These are phyloP conservation scores for Berberis thunbergii DNA, from an alignment of 164 flowering plant genomes.

Conservation along the genomic window DNA sequence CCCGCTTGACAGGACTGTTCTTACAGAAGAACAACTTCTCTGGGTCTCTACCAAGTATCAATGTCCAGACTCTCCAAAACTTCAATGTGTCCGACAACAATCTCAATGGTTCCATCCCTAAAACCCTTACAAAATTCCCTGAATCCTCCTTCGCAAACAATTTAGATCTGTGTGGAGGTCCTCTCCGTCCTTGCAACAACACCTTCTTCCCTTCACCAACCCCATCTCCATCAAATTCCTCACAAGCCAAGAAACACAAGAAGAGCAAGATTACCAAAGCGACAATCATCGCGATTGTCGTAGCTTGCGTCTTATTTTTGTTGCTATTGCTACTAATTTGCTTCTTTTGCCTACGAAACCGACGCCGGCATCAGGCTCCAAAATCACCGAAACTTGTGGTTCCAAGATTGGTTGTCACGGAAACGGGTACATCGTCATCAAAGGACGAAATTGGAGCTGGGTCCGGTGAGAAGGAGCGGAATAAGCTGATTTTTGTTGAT, in stretches of 20 bases:
- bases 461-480: slow-evolving; percentile 55
- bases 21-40: slow-evolving; percentile 60
- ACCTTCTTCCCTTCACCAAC: slow-evolving; percentile 56
- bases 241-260: slow-evolving; percentile 16
- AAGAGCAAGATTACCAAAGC: slow-evolving; percentile 41
- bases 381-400: slow-evolving; percentile 19
- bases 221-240: slow-evolving; percentile 36
- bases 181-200: slow-evolving; percentile 44
- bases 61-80: slow-evolving; percentile 6
- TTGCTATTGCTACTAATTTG: slow-evolving; percentile 36
- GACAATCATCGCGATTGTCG: slow-evolving; percentile 57
- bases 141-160: slow-evolving; percentile 58
- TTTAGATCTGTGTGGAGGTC: slow-evolving; percentile 61
- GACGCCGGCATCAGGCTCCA: slow-evolving; percentile 22
- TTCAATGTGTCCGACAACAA: slow-evolving; percentile 62
- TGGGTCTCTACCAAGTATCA: slow-evolving; percentile 58
- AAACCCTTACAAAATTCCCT: slow-evolving; percentile 31
- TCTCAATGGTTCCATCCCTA: slow-evolving; percentile 73
- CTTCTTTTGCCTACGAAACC: slow-evolving; percentile 24
- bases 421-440: slow-evolving; percentile 66
- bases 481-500: slow-evolving; percentile 70
- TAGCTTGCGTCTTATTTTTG: slow-evolving; percentile 30
- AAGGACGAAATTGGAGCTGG: slow-evolving; percentile 66
- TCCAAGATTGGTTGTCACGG: slow-evolving; percentile 17
- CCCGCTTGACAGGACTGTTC: slow-evolving; percentile 47